Evolutionary conservation across 208 protist species (phyloP).

Genomic region (Trypanosoma brucei): DNA sequence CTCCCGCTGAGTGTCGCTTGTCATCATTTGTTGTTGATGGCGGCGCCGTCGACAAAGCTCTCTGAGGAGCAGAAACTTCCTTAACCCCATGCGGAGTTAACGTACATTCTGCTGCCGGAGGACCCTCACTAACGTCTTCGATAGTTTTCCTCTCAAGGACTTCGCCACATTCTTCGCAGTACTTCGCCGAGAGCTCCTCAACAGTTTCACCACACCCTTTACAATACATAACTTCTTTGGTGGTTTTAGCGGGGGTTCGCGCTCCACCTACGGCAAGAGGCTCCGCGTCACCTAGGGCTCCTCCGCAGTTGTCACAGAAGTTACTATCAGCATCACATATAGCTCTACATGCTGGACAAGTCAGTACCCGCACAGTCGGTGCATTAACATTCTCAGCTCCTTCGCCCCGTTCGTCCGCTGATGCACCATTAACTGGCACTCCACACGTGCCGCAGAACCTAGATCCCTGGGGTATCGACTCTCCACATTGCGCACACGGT

Average conservation of each 20-base stretch:
- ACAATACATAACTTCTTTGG: constrained; percentile 51
- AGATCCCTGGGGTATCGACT: constrained; percentile 62
- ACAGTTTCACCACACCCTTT: constrained; percentile 39
- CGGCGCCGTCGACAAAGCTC: not conserved
- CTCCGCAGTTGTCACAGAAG: constrained; percentile 86
- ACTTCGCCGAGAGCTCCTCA: constrained; percentile 40
- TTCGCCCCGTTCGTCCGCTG: constrained; percentile 29
- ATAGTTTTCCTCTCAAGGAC: constrained; percentile 31
- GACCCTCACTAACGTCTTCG: not conserved
- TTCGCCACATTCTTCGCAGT: constrained; percentile 81
- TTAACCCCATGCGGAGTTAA: constrained; percentile 12
- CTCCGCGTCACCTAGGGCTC: constrained; percentile 48
- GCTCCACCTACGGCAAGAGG: not conserved
- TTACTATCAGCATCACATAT: constrained; percentile 78
- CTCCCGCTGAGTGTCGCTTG: no score
- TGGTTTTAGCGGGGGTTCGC: not conserved
- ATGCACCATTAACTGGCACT: constrained; percentile 49
- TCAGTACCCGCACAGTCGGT: constrained; percentile 36
- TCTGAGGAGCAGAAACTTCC: not conserved
- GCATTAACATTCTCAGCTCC: constrained; percentile 46
- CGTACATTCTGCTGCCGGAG: constrained; percentile 10
- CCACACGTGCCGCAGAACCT: constrained; percentile 83
- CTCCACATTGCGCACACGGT: constrained; percentile 62
- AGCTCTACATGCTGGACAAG: constrained; percentile 64
- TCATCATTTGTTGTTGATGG: no score